Evolutionary conservation across 768 basidiomycete species (phyloP), one percentile per base, ranked within the genome.

Genomic region (Suillus tomentosus): DNA sequence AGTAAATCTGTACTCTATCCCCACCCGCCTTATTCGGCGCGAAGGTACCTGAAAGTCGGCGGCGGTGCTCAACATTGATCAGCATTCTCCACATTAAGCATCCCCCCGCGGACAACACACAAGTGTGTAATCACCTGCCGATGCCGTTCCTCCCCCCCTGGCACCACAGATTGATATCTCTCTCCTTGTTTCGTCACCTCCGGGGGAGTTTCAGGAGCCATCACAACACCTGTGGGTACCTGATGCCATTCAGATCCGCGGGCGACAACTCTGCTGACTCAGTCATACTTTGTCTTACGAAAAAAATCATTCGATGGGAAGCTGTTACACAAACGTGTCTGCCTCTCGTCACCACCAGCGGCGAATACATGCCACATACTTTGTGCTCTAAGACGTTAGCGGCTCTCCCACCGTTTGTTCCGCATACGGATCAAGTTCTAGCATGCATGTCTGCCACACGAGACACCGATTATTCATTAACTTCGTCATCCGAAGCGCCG

Each of bases 31-130:
- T 57, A 39, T 57, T 57, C 56, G 56, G 56, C 24, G 24, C 15
- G 39, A 58, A 58, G 15, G 56, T 58, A 5, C 56, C 56, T 58
- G 39, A 58, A 58, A 58, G 56, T 58, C 56, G 56, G 56, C 56
- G 56, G 56, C 5, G 56, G 40, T 58, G 39, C 17, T 42, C 22
- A 6, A 2, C 24, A 27, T 24, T 57, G 56, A 57, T 57, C 39
- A 42, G 22, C 37, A 14, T 7, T 19, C 5, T 40, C 56, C 24
- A 40, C 56, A 24, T 57, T 40, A 24, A 39, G 24, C 17, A 37
- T 10, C 39, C 56, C 31, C 53, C 56, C 56, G 56, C 56, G 56
- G 56, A 40, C 24, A 31, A 31, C 1, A 40, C 3, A 5, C 37
- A 1, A 3, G 9, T 39, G 2, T 40, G 4, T 39, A 22, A 55